These are phyloP conservation scores for Aureobasidium melanogenum DNA, from an alignment of 2,329 filamentous ascomycete species.

Conservation along the genomic window DNA sequence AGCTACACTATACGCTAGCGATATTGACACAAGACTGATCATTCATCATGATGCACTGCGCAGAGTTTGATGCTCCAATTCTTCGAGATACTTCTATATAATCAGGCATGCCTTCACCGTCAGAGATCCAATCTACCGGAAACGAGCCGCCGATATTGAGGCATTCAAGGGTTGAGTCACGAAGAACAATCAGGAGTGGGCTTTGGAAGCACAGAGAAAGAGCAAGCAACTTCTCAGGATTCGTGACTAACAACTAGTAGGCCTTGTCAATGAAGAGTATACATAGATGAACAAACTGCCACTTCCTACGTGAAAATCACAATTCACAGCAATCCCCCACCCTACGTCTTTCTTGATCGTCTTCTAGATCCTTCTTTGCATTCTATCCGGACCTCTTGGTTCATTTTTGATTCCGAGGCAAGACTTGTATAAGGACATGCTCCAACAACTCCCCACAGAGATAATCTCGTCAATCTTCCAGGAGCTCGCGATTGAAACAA, in stretches of 20 bases:
- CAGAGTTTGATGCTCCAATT: no score
- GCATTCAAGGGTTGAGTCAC: background rate
- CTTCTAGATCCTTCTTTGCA: background rate
- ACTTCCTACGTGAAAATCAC: background rate
- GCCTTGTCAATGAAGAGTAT: background rate
- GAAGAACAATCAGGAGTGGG: background rate
- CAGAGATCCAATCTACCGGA: background rate
- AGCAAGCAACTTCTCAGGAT: background rate
- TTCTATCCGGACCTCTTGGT: background rate
- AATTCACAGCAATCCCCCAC: background rate
- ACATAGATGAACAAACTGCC: background rate
- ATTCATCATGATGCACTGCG: background rate
- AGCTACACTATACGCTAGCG: background rate
- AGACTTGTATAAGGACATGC: background rate
- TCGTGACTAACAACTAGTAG: background rate
- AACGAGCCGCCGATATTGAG: background rate
- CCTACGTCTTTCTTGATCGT: background rate
- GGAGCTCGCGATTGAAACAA: background rate
- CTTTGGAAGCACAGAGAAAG: background rate
- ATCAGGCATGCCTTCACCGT: background rate
- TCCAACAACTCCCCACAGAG: background rate
- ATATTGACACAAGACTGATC: background rate
- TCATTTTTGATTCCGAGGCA: background rate
- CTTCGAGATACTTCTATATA: background rate
- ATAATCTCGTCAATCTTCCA: background rate